Conservation (phyloP, 805 yeast genomes). For the Saccharomycopsis guyanensis region DNA sequence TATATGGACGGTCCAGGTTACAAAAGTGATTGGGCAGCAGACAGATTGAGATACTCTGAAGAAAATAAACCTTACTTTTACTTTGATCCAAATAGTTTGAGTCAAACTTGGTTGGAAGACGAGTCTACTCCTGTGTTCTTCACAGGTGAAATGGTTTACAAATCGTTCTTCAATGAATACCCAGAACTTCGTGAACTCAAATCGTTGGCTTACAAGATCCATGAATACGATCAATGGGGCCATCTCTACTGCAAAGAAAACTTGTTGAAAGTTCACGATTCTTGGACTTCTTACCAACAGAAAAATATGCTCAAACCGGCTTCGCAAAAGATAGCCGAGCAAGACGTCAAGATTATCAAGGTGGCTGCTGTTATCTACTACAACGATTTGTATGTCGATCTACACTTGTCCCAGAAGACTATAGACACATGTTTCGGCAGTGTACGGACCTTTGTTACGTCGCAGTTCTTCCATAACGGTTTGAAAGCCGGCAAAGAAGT, state of each 20-base stretch:
- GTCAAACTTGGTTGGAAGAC: slow-evolving; percentile 12
- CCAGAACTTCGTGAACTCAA: slow-evolving; percentile 34
- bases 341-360: slow-evolving; percentile 16
- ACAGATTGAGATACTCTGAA: slow-evolving; percentile 28
- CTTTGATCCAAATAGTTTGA: slow-evolving; percentile 4
- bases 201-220: slow-evolving; percentile 32
- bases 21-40: slow-evolving; percentile 44
- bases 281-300: slow-evolving; percentile 5
- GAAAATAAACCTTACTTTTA: slow-evolving; percentile 22
- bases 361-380: slow-evolving; percentile 44
- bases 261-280: slow-evolving; percentile 18
- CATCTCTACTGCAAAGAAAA: slow-evolving; percentile 24
- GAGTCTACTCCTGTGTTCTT: slow-evolving; percentile 30
- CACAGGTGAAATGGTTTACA: slow-evolving; percentile 51
- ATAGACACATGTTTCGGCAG: slow-evolving; percentile 29
- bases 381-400: slow-evolving; percentile 47
- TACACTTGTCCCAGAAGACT: slow-evolving; percentile 33
- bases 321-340: neutral
- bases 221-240: slow-evolving; percentile 28
- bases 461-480: slow-evolving; percentile 46
- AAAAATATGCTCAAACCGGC: slow-evolving; percentile 4
- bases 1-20: slow-evolving; percentile 38
- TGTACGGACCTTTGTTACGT: slow-evolving; percentile 36
- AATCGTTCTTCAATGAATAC: slow-evolving; percentile 44
- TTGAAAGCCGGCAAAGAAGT: slow-evolving; percentile 34